Evolutionary conservation across 805 yeast species (phyloP).

Genomic region (Kodamaea fukazawae): DNA sequence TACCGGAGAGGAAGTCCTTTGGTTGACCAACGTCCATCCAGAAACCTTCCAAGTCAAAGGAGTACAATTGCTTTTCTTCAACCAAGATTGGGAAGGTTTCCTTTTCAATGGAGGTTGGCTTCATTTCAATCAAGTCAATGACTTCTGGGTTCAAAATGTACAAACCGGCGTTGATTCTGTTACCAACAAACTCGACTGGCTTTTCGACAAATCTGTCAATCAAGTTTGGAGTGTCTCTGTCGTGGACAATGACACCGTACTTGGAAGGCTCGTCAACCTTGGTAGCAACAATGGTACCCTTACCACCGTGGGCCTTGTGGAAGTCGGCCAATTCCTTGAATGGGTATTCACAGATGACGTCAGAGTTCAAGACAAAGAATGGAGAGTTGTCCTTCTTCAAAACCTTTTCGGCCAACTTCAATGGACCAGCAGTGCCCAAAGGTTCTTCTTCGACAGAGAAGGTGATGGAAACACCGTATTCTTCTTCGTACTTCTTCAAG

Average conservation of each 20-base stretch:
- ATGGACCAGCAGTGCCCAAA: constrained; percentile 98
- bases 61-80: constrained; percentile 81
- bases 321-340: constrained; percentile 86
- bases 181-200: constrained; percentile 99
- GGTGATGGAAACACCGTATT: constrained; percentile 91
- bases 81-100: constrained; percentile 98
- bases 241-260: constrained; percentile 99
- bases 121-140: constrained; percentile 92
- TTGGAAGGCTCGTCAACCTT: constrained; percentile 99
- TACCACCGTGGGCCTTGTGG: constrained; percentile 96
- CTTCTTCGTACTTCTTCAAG: constrained; percentile 88
- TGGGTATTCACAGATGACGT: constrained; percentile 98
- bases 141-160: constrained; percentile 97
- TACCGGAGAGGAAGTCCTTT: constrained; percentile 97
- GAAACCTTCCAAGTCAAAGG: constrained; percentile 97
- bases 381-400: constrained; percentile 94
- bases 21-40: constrained; percentile 99
- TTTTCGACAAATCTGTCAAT: constrained; percentile 99
- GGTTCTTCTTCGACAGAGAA: constrained; percentile 99
- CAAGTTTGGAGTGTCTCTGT: constrained; percentile 89
- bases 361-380: constrained; percentile 96
- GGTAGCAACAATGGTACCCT: constrained; percentile 98
- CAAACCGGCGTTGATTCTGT: constrained; percentile 99
- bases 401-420: constrained; percentile 92
- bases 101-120: constrained; percentile 99